Base-by-base conservation (phyloP, 2,329 filamentous ascomycete genomes). In the Hypoxylon sp. region DNA sequence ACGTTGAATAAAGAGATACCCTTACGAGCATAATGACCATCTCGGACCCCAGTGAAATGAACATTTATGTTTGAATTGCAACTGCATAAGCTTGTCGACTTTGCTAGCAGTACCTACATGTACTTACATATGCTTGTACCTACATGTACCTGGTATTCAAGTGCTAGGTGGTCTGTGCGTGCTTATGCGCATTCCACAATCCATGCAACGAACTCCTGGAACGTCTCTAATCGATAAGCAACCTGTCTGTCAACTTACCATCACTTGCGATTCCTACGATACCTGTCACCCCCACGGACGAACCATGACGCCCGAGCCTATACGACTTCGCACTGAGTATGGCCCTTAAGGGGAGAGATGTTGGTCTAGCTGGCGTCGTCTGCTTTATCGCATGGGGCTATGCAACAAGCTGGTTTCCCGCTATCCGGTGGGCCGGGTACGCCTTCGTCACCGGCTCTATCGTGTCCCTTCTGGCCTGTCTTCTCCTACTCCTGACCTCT, bases 371-470 rank as follows among this genome's bases (percentile, higher is more conserved):
- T 79, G 87, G 86, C 79, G 80, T 91, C 79, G 89, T 86, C 80
- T 87, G 85, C 79, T 93, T 97, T 81, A 84, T 98, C 79, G 91
- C 93, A 78, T 98, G 95, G 95, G 92, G 93, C 69, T 91, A 94
- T 79, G 87, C 91, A 67, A 91, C 93, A 73, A 90, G 92, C 82
- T 97, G 92, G 90, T 85, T 94, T 75, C 94, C 95, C 31, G 83
- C 89, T 66, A 84, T 98, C 72, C 93, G 93, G 79, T 97, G 92
- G 87, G 86, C 93, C 46, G 93, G 92, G 75, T 92, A 97, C 80
- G 93, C 94, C 74, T 93, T 98, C 79, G 83, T 92, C 72, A 81
- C 87, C 72, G 95, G 96, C 72, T 82, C 86, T 70, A 74, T 91
- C 69, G 76, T 89, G 69, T 82, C 90, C 52, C 76, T 85, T 54